Base-by-base conservation (phyloP, 202 grass and related monocot species). In the Musa balbisiana region DNA sequence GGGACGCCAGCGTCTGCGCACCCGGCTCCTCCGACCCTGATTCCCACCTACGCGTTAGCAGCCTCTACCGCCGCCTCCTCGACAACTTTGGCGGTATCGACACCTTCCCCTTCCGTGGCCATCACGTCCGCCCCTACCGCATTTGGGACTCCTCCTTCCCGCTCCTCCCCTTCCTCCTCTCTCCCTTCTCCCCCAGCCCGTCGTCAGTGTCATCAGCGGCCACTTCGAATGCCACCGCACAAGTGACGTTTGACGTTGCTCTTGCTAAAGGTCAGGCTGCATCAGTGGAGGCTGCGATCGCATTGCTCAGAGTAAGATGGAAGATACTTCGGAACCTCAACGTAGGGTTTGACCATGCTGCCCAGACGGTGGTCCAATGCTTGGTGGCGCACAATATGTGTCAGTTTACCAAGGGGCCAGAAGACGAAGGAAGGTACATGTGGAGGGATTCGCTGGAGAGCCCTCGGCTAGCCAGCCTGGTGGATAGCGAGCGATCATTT, bases 281-380 rank as follows among this genome's bases (percentile, higher is more conserved):
- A 29, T 78, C 83, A 23, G 71, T 81, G 22, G 83, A 85, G 69
- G 78, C 78, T 0, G 83, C 83, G 3, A 59, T 85, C 12, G 69
- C 78, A 2, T 74, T 85, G 51, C 83, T 85, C 6, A 82, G 82
- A 71, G 83, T 79, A 10, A 55, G 83, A 52, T 85, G 83, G 79
- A 81, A 81, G 64, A 85, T 85, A 56, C 79, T 85, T 2, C 59
- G 83, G 26, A 81, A 81, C n/a, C 83, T 85, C 51, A 81, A 81
- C 23, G 79, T 85, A 22, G 83, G 83, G 62, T 51, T 78, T 1
- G 74, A 81, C 26, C 83, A 85, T 73, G 79, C 74, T 14, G 67
- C 83, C 11, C 83, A 85, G 66, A 85, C 83, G 14, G 76, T 85
- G 29, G 54, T 85, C 22, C 79, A 79, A 10, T 85, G 83, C 26